Evolutionary conservation across 768 basidiomycete genomes (phyloP).

Genomic region (Boletus pseudo-olivaceus): DNA sequence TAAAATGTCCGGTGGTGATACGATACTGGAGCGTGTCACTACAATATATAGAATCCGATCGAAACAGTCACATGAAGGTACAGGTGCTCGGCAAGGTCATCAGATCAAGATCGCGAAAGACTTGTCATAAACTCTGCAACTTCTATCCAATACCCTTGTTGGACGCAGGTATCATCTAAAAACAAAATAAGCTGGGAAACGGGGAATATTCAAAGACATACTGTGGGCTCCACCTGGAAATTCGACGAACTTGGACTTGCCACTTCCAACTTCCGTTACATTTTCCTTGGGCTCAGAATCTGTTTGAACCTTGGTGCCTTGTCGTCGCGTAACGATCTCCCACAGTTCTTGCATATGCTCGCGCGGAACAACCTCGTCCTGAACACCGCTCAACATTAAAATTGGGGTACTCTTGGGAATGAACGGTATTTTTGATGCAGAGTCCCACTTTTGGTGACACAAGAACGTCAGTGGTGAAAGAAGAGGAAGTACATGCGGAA

Average conservation of each 20-base stretch:
- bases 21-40: not conserved
- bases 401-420: constrained; percentile 69
- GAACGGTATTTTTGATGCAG: constrained; percentile 56
- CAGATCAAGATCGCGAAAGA: constrained; percentile 13
- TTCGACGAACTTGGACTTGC: constrained; percentile 54
- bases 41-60: not conserved
- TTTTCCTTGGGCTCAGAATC: constrained; percentile 30
- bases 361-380: constrained; percentile 53
- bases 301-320: constrained; percentile 32
- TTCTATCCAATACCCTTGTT: constrained; percentile 53
- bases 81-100: not conserved
- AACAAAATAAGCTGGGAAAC: not conserved
- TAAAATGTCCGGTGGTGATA: not conserved
- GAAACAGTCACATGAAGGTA: not conserved
- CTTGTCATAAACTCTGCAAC: constrained; percentile 46
- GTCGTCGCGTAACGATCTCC: constrained; percentile 51
- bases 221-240: constrained; percentile 56
- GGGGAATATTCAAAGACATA: constrained; percentile 25
- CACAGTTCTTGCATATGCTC: constrained; percentile 62
- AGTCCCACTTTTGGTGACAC: constrained; percentile 88
- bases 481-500: constrained; percentile 76
- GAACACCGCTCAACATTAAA: constrained; percentile 73
- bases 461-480: constrained; percentile 73
- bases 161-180: constrained; percentile 53
- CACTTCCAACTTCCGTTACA: constrained; percentile 46